Percentiles rank a stretch among this genome's conserved stretches.
Conservation (phyloP, 106 monocot genomes). For the Xerophyta viscosa region DNA sequence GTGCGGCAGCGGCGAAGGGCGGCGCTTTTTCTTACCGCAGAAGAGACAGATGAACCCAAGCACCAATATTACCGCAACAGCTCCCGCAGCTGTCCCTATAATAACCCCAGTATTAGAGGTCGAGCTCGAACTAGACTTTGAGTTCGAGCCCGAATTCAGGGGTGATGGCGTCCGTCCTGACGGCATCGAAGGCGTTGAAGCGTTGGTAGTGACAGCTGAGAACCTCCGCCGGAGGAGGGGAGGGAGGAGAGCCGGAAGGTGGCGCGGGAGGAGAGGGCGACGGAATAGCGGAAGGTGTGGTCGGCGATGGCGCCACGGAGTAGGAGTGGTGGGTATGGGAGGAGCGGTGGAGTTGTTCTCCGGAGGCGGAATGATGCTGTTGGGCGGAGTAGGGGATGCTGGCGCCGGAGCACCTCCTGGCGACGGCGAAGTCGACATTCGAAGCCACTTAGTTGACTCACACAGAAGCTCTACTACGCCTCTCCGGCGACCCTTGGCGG, state of each 20-base stretch:
- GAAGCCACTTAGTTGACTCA: no score
- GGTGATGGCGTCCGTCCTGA: slow-evolving; percentile 9
- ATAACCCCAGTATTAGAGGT: slow-evolving; percentile 20
- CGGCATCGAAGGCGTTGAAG: neutral
- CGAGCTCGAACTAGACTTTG: slow-evolving; percentile 6
- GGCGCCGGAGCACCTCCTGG: neutral
- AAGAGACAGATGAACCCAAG: slow-evolving; percentile 18
- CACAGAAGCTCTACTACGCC: no score
- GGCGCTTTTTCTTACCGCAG: slow-evolving; percentile 25
- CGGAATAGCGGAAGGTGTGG: neutral
- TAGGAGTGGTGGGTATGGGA: neutral
- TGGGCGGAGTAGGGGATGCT: neutral
- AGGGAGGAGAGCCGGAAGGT: no score
- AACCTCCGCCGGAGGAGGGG: no score
- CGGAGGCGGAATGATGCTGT: slow-evolving; percentile 4
- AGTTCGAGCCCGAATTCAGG: neutral
- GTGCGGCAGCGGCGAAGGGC: neutral
- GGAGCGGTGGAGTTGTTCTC: slow-evolving; percentile 6
- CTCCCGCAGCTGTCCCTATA: slow-evolving; percentile 39
- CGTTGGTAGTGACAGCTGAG: neutral
- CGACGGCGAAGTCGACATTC: slow-evolving; percentile 7
- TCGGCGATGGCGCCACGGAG: no score
- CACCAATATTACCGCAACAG: slow-evolving; percentile 21
- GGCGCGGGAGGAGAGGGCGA: neutral
- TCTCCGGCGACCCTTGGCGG: no score